Evolutionary conservation across 306 rosid species (phyloP).

Genomic region (Ziziphus jujuba): DNA sequence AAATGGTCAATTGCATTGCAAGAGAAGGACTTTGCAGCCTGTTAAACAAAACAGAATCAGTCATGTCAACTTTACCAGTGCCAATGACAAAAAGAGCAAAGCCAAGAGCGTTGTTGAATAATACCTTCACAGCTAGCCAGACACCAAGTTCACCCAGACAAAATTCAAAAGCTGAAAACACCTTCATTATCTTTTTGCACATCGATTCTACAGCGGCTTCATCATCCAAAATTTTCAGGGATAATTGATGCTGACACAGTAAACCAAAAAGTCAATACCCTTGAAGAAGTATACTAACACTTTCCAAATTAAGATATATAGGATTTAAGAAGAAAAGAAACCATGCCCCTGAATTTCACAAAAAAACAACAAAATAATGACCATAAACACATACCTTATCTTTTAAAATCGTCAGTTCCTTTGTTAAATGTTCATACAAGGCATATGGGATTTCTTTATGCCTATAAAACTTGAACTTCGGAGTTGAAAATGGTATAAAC

Average conservation of each 20-base stretch:
- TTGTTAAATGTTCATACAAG: conserved; percentile 29
- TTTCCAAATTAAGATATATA: conserved; percentile 3
- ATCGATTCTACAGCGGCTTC: conserved; percentile 39
- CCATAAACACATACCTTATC: conserved; percentile 47
- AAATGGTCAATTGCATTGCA: conserved; percentile 36
- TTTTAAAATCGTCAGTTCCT: conserved; percentile 32
- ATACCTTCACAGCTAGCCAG: conserved; percentile 78
- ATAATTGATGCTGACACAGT: conserved; percentile 50
- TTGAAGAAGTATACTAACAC: conserved; percentile 24
- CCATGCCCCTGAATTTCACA: not conserved
- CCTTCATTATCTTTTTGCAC: conserved; percentile 42
- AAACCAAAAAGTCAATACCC: conserved; percentile 32
- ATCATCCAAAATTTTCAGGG: conserved; percentile 34
- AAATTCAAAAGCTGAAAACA: conserved; percentile 37
- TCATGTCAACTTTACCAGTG: conserved; percentile 21
- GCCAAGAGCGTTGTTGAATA: conserved; percentile 8
- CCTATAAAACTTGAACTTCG: conserved; percentile 60
- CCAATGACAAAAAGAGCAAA: conserved; percentile 24
- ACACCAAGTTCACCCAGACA: conserved; percentile 77
- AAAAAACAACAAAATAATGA: not conserved
- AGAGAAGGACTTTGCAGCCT: conserved; percentile 71
- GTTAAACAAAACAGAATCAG: conserved; percentile 19
- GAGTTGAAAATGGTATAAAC: conserved; percentile 61
- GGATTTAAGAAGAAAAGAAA: not conserved
- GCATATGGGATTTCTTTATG: conserved; percentile 28